Conservation (phyloP, 148 eudicot species). For the Cornus kousa region DNA sequence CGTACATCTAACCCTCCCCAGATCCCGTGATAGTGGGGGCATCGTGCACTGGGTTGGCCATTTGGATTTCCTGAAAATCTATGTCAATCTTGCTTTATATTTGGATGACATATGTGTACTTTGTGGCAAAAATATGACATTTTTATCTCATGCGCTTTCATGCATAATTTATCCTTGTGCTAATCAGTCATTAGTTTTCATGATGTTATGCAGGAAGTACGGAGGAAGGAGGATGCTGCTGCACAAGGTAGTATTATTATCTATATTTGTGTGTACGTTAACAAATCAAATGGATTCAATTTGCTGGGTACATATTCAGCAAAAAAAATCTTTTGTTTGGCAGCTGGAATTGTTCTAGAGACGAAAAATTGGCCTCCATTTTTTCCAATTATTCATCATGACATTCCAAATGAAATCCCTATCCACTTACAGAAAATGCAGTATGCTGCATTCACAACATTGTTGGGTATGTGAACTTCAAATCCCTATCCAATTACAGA, state of each 20-base stretch:
- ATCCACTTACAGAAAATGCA: slow-evolving; percentile 77
- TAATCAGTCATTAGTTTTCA: slow-evolving; percentile 4
- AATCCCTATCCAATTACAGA: background rate
- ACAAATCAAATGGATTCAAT: slow-evolving; percentile 1
- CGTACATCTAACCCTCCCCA: too few relatives aligned
- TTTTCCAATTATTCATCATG: slow-evolving; percentile 84
- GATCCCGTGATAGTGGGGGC: too few relatives aligned
- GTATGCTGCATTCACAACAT: slow-evolving; percentile 80
- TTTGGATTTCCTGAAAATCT: background rate
- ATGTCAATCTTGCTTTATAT: background rate
- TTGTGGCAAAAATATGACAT: background rate
- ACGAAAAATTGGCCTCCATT: slow-evolving; percentile 89
- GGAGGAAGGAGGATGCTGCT: slow-evolving; percentile 76
- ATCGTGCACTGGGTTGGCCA: too few relatives aligned
- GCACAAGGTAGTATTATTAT: slow-evolving; percentile 44
- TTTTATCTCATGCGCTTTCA: background rate
- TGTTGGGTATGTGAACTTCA: slow-evolving; percentile 55
- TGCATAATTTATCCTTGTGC: background rate
- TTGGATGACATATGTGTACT: background rate
- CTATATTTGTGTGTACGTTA: background rate
- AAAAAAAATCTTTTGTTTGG: slow-evolving; percentile 9
- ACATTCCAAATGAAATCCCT: slow-evolving; percentile 84
- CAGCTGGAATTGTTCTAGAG: slow-evolving; percentile 87
- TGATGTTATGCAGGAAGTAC: slow-evolving; percentile 59
- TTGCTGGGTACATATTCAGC: background rate